A percentile compares a stretch with the other conserved stretches of the same genome.
Evolutionary conservation across 129 eudicot genomes (phyloP).

Genomic region (Solidago caesia): DNA sequence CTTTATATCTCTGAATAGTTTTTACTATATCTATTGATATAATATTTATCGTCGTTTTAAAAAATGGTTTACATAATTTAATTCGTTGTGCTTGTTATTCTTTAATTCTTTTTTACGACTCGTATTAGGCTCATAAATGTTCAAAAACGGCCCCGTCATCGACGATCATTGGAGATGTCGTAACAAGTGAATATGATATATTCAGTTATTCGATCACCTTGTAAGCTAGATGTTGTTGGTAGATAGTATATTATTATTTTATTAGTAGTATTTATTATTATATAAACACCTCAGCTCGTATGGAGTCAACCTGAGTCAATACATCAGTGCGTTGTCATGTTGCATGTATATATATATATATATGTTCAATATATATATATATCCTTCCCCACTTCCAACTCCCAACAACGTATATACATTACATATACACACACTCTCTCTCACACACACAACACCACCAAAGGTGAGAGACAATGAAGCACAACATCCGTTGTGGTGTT

Average conservation of each 20-base stretch:
- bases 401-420: conserved; percentile 46
- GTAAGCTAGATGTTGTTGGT: not conserved
- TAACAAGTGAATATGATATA: too few species aligned
- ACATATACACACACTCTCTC: conserved; percentile 19
- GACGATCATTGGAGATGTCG: too few species aligned
- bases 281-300: conserved; percentile 2
- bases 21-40: too few species aligned
- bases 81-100: too few species aligned
- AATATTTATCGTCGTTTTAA: too few species aligned
- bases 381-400: conserved; percentile 44
- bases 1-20: too few species aligned
- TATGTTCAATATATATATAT: conserved; percentile 36
- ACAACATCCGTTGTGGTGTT: conserved; percentile 30
- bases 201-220: too few species aligned
- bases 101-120: too few species aligned
- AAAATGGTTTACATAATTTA: too few species aligned
- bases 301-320: conserved; percentile 29
- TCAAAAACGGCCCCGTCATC: too few species aligned
- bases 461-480: conserved; percentile 48
- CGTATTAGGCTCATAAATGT: too few species aligned
- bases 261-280: not conserved
- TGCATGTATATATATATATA: conserved; percentile 38
- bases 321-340: conserved; percentile 25
- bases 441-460: conserved; percentile 28
- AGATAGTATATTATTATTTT: not conserved